A percentile compares a stretch with the other conserved stretches of the same genome.
Evolutionary conservation across 1,284 basidiomycete species (phyloP).

Genomic region (Heterobasidion annosum): DNA sequence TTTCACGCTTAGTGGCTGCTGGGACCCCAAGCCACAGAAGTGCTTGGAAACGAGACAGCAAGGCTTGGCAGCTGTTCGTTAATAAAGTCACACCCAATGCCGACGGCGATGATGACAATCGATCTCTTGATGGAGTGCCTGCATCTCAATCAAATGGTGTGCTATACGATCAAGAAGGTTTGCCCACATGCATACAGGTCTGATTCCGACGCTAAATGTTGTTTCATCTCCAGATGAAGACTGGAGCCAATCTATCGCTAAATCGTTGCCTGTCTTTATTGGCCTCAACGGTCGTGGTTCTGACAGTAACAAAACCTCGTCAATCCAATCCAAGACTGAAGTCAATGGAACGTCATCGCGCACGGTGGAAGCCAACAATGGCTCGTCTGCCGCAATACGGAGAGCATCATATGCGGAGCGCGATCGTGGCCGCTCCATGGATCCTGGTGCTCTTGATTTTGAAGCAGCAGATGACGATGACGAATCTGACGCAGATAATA

Average conservation of each 20-base stretch:
- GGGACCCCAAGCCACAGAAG: slow-evolving; percentile 61
- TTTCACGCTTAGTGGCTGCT: slow-evolving; percentile 55
- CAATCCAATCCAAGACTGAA: slow-evolving; percentile 40
- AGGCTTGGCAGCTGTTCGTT: slow-evolving; percentile 55
- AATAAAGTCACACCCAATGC: slow-evolving; percentile 21
- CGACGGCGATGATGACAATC: slow-evolving; percentile 28
- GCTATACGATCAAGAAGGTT: background rate
- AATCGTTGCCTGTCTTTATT: slow-evolving; percentile 1
- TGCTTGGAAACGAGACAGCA: slow-evolving; percentile 56
- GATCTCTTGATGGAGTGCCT: background rate
- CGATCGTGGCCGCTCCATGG: slow-evolving; percentile 49
- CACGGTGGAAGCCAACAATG: background rate
- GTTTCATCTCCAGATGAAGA: background rate
- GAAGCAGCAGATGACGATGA: slow-evolving; percentile 32
- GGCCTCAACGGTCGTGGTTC: background rate
- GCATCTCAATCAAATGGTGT: background rate
- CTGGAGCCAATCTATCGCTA: background rate
- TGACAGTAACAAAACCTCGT: slow-evolving; percentile 29
- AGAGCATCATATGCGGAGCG: slow-evolving; percentile 58
- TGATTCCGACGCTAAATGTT: background rate
- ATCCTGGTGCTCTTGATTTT: slow-evolving; percentile 66
- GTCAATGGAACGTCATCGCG: background rate
- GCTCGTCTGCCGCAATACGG: slow-evolving; percentile 40
- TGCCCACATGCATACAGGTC: background rate
- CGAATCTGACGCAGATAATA: background rate